Percentiles rank a stretch among this genome's conserved stretches.
Conservation (phyloP, 2,329 filamentous ascomycete species). For the Fusarium tjaetaba region DNA sequence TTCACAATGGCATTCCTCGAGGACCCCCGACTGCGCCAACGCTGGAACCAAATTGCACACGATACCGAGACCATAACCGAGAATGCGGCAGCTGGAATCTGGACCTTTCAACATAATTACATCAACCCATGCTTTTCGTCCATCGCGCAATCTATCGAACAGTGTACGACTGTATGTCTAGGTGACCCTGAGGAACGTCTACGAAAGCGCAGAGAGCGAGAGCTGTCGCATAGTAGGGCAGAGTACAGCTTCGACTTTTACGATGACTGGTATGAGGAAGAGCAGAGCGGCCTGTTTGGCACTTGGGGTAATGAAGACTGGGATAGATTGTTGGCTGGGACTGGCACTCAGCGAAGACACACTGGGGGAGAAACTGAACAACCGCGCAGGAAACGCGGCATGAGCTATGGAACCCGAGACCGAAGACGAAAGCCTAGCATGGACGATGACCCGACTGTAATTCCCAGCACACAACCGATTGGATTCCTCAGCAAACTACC, state of each 20-base stretch:
- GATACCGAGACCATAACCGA: slow-evolving; percentile 92
- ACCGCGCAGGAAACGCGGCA: slow-evolving; percentile 78
- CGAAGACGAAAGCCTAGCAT: slow-evolving; percentile 58
- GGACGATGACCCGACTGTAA: slow-evolving; percentile 84
- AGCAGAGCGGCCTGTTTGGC: slow-evolving; percentile 67
- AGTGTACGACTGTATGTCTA: slow-evolving; percentile 76
- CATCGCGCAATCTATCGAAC: slow-evolving; percentile 72
- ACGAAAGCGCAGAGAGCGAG: slow-evolving; percentile 73
- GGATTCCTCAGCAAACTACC: slow-evolving; percentile 87
- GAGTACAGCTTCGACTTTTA: slow-evolving; percentile 97
- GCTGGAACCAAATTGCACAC: slow-evolving; percentile 91
- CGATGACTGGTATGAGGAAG: slow-evolving; percentile 88
- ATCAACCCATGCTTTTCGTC: slow-evolving; percentile 81
- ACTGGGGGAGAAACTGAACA: slow-evolving; percentile 59
- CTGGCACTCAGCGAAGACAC: slow-evolving; percentile 58
- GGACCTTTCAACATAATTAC: slow-evolving; percentile 87
- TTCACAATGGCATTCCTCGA: slow-evolving; percentile 69
- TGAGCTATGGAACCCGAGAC: slow-evolving; percentile 86
- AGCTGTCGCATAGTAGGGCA: slow-evolving; percentile 67
- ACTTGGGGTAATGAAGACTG: slow-evolving; percentile 86
- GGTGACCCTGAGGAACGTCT: slow-evolving; percentile 79
- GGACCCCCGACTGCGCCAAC: slow-evolving; percentile 90
- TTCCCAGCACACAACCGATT: slow-evolving; percentile 84
- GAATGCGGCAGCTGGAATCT: slow-evolving; percentile 89
- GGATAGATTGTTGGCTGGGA: slow-evolving; percentile 81